Percentiles rank a stretch among this genome's conserved stretches.
Evolutionary conservation across 2,329 filamentous ascomycete genomes (phyloP).

Genomic region (Fusarium algeriense): DNA sequence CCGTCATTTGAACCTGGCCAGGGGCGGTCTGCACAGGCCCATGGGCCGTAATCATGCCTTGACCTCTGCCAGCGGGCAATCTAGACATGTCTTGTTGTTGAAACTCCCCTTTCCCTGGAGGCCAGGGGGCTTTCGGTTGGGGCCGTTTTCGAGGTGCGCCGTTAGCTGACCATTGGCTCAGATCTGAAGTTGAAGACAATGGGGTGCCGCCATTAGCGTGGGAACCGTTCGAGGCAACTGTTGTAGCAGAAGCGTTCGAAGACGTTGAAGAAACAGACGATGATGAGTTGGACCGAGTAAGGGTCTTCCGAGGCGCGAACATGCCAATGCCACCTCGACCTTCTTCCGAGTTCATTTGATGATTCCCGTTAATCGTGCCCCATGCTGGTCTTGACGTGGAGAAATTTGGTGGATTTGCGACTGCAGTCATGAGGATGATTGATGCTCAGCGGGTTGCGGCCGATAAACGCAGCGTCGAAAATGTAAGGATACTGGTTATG

Average conservation of each 20-base stretch:
- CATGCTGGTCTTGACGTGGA: conserved; percentile 74
- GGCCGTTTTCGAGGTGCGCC: conserved; percentile 64
- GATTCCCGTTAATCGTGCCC: conserved; percentile 68
- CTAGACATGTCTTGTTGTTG: conserved; percentile 62
- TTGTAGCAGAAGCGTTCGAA: conserved; percentile 71
- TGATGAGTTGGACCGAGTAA: conserved; percentile 90
- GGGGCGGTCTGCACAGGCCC: conserved; percentile 49
- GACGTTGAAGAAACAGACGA: conserved; percentile 91
- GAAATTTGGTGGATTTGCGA: conserved; percentile 74
- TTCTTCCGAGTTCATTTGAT: conserved; percentile 85
- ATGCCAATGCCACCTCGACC: conserved; percentile 74
- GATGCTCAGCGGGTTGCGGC: conserved; percentile 35
- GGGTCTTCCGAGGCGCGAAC: conserved; percentile 88
- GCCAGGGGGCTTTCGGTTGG: conserved; percentile 65
- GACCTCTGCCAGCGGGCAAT: conserved; percentile 57
- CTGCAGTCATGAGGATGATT: conserved; percentile 72
- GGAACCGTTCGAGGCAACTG: conserved; percentile 70
- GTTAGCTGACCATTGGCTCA: conserved; percentile 64
- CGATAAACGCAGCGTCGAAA: conserved; percentile 39
- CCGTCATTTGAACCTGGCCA: conserved; percentile 55
- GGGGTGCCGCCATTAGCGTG: conserved; percentile 73
- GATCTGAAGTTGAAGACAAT: conserved; percentile 60
- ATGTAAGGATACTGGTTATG: conserved; percentile 34
- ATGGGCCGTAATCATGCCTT: conserved; percentile 56
- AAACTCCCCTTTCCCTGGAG: conserved; percentile 60